phyloP scores from a whole-genome alignment of 2,329 filamentous ascomycete species.

The Fusarium albidum region DNA sequence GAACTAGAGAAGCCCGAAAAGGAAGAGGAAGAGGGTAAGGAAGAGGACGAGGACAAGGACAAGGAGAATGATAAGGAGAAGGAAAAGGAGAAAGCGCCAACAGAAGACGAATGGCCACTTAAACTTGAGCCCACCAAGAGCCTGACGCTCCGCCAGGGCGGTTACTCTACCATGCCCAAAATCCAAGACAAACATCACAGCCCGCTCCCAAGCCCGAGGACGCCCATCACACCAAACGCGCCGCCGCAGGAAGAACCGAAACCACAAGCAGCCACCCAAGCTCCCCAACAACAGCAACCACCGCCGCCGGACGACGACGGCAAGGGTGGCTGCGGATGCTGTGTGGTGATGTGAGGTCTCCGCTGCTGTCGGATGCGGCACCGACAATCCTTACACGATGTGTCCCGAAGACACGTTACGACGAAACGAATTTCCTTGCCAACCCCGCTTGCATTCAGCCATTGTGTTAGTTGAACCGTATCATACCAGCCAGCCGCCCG shows the following conservation, averaged over 20 bases:
- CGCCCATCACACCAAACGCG: constrained; percentile 50
- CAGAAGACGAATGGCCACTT: constrained; percentile 66
- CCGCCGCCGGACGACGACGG: constrained; percentile 44
- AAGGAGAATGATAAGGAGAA: constrained; percentile 8
- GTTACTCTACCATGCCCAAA: constrained; percentile 71
- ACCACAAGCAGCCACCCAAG: constrained; percentile 20
- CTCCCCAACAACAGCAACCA: constrained; percentile 24
- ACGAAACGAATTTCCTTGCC: constrained; percentile 44
- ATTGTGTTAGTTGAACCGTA: constrained; percentile 39
- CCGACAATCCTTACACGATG: constrained; percentile 16
- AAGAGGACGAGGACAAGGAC: constrained; percentile 18
- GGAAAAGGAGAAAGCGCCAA: constrained; percentile 18
- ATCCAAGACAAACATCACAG: constrained; percentile 52
- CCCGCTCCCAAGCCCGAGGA: constrained; percentile 55
- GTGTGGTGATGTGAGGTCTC: constrained; percentile 57
- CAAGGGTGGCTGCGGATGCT: constrained; percentile 59
- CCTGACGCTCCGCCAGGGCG: constrained; percentile 53
- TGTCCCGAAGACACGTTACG: constrained; percentile 37
- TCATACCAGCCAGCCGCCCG: constrained; percentile 37
- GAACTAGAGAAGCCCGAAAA: constrained; percentile 44
- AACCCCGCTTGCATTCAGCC: constrained; percentile 39
- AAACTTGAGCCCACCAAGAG: constrained; percentile 56
- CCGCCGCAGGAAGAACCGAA: constrained; percentile 34
- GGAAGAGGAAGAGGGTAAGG: constrained; percentile 12
- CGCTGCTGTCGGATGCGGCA: neutral